Evolutionary conservation across 306 rosid species (phyloP), one percentile per base, ranked within the genome.

Genomic region (Inga laurina): DNA sequence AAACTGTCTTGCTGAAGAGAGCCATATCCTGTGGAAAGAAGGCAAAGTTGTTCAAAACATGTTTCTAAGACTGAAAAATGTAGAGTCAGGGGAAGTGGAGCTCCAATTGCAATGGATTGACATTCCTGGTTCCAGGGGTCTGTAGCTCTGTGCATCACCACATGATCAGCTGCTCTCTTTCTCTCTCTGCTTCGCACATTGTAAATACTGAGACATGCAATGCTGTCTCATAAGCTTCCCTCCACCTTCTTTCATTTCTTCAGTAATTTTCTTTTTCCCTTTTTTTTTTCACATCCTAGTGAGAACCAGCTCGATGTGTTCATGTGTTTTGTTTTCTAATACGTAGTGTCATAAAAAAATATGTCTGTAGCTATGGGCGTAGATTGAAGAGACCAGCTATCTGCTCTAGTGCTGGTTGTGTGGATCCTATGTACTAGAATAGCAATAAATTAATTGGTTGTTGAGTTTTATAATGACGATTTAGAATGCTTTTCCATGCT

Each of bases 11-110:
- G 90, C 94, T 3, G 97, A 95, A 72, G 98, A 92, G 83, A 95
- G 98, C 76, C 66, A 79, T 61, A 86, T 95, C 62, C 39, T 91
- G 2, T 88, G 81, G 92, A 84, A 78, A 22, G 88, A 91, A n/a
- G 93, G 91, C 22, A 82, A 88, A 81, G 85, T 91, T 54, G 77
- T 83, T 3, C 97, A 95, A 43, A 86, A 90, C 82, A 75, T 95
- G 88, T 80, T 88, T 83, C 94, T 95, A 24, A 88, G 98, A 77
- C 87, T 95, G 22, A 89, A 90, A 82, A 93, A 95, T 83, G 98
- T 95, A 43, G 98, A 95, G 83, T 48, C 80, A 45, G 98, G 98
- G 6, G 98, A 95, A 88, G 85, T 95, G 72, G 97, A 93, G 75
- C 90, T 95, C 11, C 91, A 93, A 15, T 73, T 95, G 85, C 80